Percentiles rank a stretch among this genome's conserved stretches.
These are phyloP conservation scores for Lepidium africanum DNA, from an alignment of 345 rosid species.

Conservation along the genomic window DNA sequence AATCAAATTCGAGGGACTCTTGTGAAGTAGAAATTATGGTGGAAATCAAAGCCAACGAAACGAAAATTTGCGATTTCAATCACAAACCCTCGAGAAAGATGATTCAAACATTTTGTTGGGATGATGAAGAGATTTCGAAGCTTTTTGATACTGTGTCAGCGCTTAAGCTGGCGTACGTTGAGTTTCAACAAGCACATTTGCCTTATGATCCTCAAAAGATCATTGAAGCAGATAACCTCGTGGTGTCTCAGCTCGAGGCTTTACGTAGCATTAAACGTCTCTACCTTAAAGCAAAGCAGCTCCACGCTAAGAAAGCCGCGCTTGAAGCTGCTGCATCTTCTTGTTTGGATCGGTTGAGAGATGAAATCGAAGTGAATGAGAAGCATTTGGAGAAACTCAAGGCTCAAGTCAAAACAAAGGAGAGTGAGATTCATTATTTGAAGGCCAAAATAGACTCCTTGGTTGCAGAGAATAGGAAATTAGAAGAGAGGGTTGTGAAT, in stretches of 20 bases:
- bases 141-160: conserved; percentile 43
- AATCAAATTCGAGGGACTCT: conserved; percentile 10
- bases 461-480: conserved; percentile 20
- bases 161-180: conserved; percentile 43
- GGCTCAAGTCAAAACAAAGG: conserved; percentile 29
- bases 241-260: conserved; percentile 42
- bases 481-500: conserved; percentile 32
- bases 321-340: conserved; percentile 15
- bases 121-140: conserved; percentile 28
- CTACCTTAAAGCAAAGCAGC: conserved; percentile 28
- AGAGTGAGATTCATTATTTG: conserved; percentile 30
- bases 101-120: not conserved
- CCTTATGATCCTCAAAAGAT: conserved; percentile 54
- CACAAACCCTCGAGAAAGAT: conserved; percentile 17
- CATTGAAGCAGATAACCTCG: conserved; percentile 42
- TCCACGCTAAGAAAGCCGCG: conserved; percentile 8
- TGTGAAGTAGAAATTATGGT: conserved; percentile 16
- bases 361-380: conserved; percentile 35
- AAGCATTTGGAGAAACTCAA: conserved; percentile 35
- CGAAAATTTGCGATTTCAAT: conserved; percentile 7
- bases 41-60: conserved; percentile 26
- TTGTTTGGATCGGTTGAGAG: conserved; percentile 20
- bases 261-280: conserved; percentile 34
- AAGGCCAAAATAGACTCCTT: conserved; percentile 30
- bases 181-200: conserved; percentile 53